These are phyloP conservation scores for Nemania abortiva DNA, from an alignment of 2,329 filamentous ascomycete species.

Conservation along the genomic window DNA sequence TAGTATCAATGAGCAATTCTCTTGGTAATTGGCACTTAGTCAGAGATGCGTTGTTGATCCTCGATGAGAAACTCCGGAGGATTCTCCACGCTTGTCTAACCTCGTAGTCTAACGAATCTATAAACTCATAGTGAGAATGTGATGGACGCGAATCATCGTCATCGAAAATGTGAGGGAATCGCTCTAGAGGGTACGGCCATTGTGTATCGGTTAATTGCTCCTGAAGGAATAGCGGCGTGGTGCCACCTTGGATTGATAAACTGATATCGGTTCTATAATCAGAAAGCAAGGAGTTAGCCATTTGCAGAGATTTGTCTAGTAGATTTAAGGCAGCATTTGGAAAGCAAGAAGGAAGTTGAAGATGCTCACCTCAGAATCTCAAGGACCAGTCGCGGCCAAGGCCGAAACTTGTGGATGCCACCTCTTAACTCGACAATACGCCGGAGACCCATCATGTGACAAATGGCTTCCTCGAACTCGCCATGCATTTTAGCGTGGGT, in stretches of 20 bases:
- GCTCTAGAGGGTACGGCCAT: neutral
- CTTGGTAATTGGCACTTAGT: neutral
- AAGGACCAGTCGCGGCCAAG: neutral
- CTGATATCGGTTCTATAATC: neutral
- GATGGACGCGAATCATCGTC: neutral
- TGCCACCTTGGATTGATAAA: slow-evolving; percentile 1
- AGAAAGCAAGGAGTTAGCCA: neutral
- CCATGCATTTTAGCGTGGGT: slow-evolving; percentile 4
- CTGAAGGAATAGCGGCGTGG: neutral
- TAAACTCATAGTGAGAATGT: neutral
- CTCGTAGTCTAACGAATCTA: neutral
- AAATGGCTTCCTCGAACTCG: slow-evolving; percentile 6
- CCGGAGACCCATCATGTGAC: neutral
- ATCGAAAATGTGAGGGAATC: neutral
- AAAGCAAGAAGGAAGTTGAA: neutral
- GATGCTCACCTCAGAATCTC: slow-evolving; percentile 8
- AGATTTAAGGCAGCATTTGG: neutral
- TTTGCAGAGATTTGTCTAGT: neutral
- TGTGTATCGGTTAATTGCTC: neutral
- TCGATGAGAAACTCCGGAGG: neutral
- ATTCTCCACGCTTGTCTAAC: neutral
- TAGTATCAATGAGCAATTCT: neutral
- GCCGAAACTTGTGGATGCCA: slow-evolving; percentile 2
- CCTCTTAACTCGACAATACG: slow-evolving; percentile 12
- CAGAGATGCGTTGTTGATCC: neutral